Conservation (phyloP, 495 filamentous ascomycete species). For the Aspergillus coremiiformis region DNA sequence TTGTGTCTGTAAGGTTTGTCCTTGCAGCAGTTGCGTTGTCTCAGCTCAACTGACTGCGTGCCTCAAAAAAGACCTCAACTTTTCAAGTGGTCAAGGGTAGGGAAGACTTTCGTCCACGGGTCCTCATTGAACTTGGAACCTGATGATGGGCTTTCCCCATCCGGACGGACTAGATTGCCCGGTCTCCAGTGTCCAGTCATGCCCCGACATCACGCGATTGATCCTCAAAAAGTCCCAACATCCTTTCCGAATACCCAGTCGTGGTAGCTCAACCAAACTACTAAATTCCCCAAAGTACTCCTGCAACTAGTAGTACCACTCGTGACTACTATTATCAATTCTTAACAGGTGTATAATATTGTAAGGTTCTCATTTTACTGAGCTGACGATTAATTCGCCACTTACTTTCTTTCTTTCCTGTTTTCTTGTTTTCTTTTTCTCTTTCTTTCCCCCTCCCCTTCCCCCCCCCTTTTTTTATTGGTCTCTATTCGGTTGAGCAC, state of each 20-base stretch:
- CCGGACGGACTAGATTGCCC: not conserved
- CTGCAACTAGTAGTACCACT: not conserved
- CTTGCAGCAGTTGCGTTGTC: conserved; percentile 20
- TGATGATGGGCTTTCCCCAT: not conserved
- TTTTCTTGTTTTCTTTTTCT: too few species aligned
- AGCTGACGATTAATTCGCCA: not conserved
- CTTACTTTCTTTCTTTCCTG: too few species aligned
- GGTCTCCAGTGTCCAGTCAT: too few species aligned
- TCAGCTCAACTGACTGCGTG: conserved; percentile 5
- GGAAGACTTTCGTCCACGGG: not conserved
- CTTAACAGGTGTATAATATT: too few species aligned
- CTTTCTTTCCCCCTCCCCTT: too few species aligned
- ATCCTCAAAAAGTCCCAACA: not conserved
- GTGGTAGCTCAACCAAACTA: not conserved
- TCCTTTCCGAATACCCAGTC: not conserved
- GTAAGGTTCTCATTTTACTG: not conserved
- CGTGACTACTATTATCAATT: not conserved
- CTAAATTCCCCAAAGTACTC: not conserved
- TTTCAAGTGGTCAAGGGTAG: not conserved
- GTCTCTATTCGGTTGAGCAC: too few species aligned
- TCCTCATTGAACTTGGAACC: too few species aligned
- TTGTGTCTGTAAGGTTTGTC: conserved; percentile 28
- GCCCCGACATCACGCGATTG: not conserved
- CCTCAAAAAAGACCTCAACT: not conserved
- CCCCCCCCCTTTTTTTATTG: too few species aligned